Evolutionary conservation across 495 filamentous ascomycete genomes (phyloP).

Genomic region (Aspergillus bridgeri): DNA sequence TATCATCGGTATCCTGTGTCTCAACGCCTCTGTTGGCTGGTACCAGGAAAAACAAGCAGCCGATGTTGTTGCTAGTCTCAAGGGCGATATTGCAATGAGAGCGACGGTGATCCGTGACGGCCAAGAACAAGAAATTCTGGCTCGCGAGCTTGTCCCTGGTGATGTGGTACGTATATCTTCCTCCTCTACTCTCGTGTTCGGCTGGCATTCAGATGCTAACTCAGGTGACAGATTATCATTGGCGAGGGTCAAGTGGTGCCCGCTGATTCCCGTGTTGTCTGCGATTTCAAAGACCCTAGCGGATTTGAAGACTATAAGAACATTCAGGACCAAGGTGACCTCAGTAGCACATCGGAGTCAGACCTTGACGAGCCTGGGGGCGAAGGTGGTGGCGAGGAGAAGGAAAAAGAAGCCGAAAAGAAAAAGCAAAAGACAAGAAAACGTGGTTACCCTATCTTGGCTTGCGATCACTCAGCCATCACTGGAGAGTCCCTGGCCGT

Average conservation of each 20-base stretch:
- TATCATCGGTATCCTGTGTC: conserved; percentile 72
- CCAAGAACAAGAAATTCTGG: conserved; percentile 61
- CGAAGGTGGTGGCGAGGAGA: conserved; percentile 11
- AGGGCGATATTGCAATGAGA: conserved; percentile 78
- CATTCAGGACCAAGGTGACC: conserved; percentile 50
- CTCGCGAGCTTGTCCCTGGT: conserved; percentile 73
- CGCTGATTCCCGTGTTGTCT: conserved; percentile 68
- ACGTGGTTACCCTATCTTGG: conserved; percentile 56
- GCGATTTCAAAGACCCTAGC: conserved; percentile 61
- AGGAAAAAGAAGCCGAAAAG: conserved; percentile 16
- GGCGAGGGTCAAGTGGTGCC: conserved; percentile 72
- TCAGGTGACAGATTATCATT: conserved; percentile 48
- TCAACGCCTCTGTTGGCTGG: conserved; percentile 76
- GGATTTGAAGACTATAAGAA: conserved; percentile 63
- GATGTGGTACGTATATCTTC: conserved; percentile 65
- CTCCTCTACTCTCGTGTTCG: not conserved
- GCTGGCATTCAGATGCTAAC: conserved; percentile 14
- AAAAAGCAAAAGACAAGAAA: conserved; percentile 20
- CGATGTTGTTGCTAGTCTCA: conserved; percentile 74
- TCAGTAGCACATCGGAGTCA: conserved; percentile 52
- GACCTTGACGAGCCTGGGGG: conserved; percentile 38
- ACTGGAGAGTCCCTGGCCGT: conserved; percentile 71
- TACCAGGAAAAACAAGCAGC: conserved; percentile 84
- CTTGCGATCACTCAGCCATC: conserved; percentile 69
- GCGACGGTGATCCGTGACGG: conserved; percentile 65